Conservation (phyloP, 2,329 filamentous ascomycete genomes). For the Trichoderma oligosporum region DNA sequence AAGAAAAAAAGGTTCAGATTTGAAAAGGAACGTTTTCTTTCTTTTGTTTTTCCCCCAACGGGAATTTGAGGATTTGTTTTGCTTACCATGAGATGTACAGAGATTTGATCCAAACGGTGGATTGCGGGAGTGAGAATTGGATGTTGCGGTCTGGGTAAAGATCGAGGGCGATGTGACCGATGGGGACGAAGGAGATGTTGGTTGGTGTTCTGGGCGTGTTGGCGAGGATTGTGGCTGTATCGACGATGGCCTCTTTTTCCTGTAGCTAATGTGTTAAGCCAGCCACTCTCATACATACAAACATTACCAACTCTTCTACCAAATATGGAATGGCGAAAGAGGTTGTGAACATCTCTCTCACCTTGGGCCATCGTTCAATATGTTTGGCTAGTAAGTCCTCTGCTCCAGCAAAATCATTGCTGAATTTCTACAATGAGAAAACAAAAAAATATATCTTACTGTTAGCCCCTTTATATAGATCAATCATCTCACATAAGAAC, state of each 20-base stretch:
- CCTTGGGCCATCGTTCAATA: conserved; percentile 30
- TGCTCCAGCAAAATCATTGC: conserved; percentile 29
- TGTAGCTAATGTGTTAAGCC: conserved; percentile 6
- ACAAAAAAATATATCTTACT: too few species aligned
- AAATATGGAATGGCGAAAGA: too few species aligned
- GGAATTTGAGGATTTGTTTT: background rate
- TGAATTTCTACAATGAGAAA: conserved; percentile 31
- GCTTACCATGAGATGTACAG: conserved; percentile 39
- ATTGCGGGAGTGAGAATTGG: conserved; percentile 31
- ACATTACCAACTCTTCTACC: too few species aligned
- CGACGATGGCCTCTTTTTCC: conserved; percentile 35
- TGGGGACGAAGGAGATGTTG: conserved; percentile 32
- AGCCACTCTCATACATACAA: too few species aligned
- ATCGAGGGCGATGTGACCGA: conserved; percentile 41
- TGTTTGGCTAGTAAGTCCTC: conserved; percentile 33
- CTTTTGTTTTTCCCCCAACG: too few species aligned
- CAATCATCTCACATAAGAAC: background rate
- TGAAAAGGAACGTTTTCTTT: too few species aligned
- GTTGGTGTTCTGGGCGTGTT: conserved; percentile 31
- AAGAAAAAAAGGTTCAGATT: too few species aligned
- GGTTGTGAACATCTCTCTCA: conserved; percentile 15
- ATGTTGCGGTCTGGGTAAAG: conserved; percentile 31
- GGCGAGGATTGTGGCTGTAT: conserved; percentile 33
- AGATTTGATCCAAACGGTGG: conserved; percentile 38
- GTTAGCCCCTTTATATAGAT: background rate